Evolutionary conservation across 768 basidiomycete genomes (phyloP), one percentile per base, ranked within the genome.

Genomic region (Hypholoma sublateritium): DNA sequence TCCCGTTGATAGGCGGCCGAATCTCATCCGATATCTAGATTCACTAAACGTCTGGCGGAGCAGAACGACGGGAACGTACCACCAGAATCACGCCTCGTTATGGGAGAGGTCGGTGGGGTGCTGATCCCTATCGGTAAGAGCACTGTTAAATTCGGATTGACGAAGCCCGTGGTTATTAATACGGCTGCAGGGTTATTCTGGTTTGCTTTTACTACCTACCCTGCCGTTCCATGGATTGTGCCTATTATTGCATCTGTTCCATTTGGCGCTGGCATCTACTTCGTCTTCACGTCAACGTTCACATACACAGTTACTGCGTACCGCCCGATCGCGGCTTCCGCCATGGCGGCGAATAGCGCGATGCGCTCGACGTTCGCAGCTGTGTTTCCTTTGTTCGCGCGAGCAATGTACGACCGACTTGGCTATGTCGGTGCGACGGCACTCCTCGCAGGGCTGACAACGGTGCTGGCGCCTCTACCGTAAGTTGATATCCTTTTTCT

Each of bases 381-480:
- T 0, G 78, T 77, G 2, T 88, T 88, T 68, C 87, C 87, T 1
- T 78, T 67, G 1, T 85, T 82, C 42, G 87, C 89, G 0, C 79
- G 87, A 65, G 83, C 89, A 0, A 80, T 85, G 71, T 94, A 94
- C 66, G 70, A 71, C 1, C 81, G 81, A 46, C 67, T 91, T 5
- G 87, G 89, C 0, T 84, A 86, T 0, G 87, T 87, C 0, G 89
- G 89, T 0, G 88, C 87, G 1, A 87, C 85, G 0, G 88, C 85
- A 13, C 74, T 90, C n/a, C 64, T 91, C 16, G 89, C 84, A 1
- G 87, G 88, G 1, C 65, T 91, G 11, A 78, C 80, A 56, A 78
- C 81, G 2, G 45, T 86, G 16, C 81, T 87, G 78, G 79, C 81
- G 1, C 89, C 89, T 0, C 64, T 85, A 42, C 84, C 84, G 84